Conservation (phyloP, 2,329 filamentous ascomycete genomes). For the Cladophialophora immunda region DNA sequence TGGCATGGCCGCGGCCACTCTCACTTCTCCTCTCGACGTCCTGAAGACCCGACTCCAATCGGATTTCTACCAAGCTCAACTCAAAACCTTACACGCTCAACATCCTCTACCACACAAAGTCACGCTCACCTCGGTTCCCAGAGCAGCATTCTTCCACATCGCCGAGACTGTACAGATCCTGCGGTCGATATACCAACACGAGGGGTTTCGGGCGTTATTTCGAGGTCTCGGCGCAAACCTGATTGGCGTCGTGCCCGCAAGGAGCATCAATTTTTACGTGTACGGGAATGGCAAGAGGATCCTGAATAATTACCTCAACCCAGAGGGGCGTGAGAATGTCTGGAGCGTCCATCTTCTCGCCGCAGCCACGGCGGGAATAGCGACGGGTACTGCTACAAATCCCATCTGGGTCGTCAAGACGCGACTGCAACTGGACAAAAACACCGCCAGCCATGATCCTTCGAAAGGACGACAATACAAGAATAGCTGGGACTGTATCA, state of each 20-base stretch:
- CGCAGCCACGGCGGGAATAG: slow-evolving; percentile 79
- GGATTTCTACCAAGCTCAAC: slow-evolving; percentile 89
- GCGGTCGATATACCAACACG: slow-evolving; percentile 77
- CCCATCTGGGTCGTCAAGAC: slow-evolving; percentile 98
- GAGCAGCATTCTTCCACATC: slow-evolving; percentile 76
- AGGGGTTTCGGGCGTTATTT: slow-evolving; percentile 88
- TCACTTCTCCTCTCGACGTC: slow-evolving; percentile 94
- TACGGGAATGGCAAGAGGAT: slow-evolving; percentile 92
- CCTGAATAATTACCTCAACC: slow-evolving; percentile 76
- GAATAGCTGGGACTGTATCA: slow-evolving; percentile 87
- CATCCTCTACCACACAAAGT: slow-evolving; percentile 62
- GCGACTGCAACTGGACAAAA: slow-evolving; percentile 88
- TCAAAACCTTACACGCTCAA: slow-evolving; percentile 72
- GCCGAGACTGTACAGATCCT: slow-evolving; percentile 88
- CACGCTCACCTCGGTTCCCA: slow-evolving; percentile 68
- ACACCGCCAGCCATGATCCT: slow-evolving; percentile 67
- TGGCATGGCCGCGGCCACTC: slow-evolving; percentile 87
- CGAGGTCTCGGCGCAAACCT: slow-evolving; percentile 92
- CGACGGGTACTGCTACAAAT: slow-evolving; percentile 90
- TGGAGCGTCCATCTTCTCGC: slow-evolving; percentile 75
- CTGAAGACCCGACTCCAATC: slow-evolving; percentile 93
- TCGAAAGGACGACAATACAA: slow-evolving; percentile 74
- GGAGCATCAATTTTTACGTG: slow-evolving; percentile 91
- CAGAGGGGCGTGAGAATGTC: slow-evolving; percentile 58
- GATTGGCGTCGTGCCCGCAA: slow-evolving; percentile 85